These are phyloP conservation scores for Candida berthetii DNA, from an alignment of 805 yeast genomes.

Conservation along the genomic window DNA sequence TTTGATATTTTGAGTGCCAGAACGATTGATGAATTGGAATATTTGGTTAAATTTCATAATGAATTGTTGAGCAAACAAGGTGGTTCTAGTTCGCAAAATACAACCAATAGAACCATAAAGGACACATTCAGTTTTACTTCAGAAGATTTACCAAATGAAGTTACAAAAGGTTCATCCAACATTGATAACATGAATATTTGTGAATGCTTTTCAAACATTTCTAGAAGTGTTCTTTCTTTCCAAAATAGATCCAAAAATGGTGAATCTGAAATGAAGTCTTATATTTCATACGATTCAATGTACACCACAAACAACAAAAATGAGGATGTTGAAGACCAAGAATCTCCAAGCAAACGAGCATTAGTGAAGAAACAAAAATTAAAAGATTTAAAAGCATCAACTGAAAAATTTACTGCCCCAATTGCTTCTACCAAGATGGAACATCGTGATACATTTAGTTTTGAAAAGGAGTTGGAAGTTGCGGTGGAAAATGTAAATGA, in stretches of 20 bases:
- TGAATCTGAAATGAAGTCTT: slow-evolving; percentile 31
- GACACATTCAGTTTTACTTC: slow-evolving; percentile 16
- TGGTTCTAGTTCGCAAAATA: slow-evolving; percentile 2
- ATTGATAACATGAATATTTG: slow-evolving; percentile 22
- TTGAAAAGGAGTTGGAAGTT: slow-evolving; percentile 23
- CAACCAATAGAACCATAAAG: slow-evolving; percentile 1
- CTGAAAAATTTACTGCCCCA: slow-evolving; percentile 4
- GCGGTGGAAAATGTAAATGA: too few relatives aligned
- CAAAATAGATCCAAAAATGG: slow-evolving; percentile 5
- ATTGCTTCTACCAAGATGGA: background rate
- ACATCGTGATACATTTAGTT: slow-evolving; percentile 16
- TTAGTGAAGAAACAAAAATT: slow-evolving; percentile 29
- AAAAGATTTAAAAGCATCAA: background rate
- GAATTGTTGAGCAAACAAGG: slow-evolving; percentile 23
- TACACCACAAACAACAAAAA: too few relatives aligned
- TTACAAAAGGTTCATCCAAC: slow-evolving; percentile 9
- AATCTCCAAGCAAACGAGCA: too few relatives aligned
- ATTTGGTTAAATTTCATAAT: slow-evolving; percentile 40
- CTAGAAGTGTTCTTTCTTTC: slow-evolving; percentile 15
- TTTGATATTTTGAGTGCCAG: slow-evolving; percentile 66
- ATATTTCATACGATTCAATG: slow-evolving; percentile 55
- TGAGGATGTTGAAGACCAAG: too few relatives aligned
- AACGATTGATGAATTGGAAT: slow-evolving; percentile 63
- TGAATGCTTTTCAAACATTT: slow-evolving; percentile 19
- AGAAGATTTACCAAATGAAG: slow-evolving; percentile 3